These are phyloP conservation scores for Globisporangium nagaii DNA, from an alignment of 352 stramenopile species.

Conservation along the genomic window DNA sequence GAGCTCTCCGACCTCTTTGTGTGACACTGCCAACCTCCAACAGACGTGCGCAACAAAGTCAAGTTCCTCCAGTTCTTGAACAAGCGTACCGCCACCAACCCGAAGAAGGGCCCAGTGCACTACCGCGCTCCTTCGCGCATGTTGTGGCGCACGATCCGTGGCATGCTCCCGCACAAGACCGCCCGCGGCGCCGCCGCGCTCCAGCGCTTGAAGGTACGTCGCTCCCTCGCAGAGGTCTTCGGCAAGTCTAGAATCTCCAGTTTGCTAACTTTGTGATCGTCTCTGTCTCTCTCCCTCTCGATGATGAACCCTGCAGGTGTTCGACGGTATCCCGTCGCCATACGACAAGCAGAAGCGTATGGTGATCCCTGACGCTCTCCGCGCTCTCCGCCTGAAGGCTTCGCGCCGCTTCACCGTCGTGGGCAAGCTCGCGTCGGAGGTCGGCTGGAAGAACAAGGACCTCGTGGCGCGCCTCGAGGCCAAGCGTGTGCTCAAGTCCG, in stretches of 20 bases:
- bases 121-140: slow-evolving; percentile 97
- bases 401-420: slow-evolving; percentile 94
- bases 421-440: slow-evolving; percentile 91
- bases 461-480: slow-evolving; percentile 93
- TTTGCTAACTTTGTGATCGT: neutral
- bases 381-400: slow-evolving; percentile 92
- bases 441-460: slow-evolving; percentile 97
- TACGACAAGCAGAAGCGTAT: slow-evolving; percentile 99
- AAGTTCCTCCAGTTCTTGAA: slow-evolving; percentile 99
- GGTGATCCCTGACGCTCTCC: slow-evolving; percentile 96
- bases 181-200: slow-evolving; percentile 94
- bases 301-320: too few relatives aligned
- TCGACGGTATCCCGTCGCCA: slow-evolving; percentile 97
- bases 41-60: slow-evolving; percentile 94
- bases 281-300: neutral
- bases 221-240: neutral
- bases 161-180: slow-evolving; percentile 99
- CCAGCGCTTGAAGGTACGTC: slow-evolving; percentile 90
- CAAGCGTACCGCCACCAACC: slow-evolving; percentile 99
- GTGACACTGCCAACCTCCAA: slow-evolving; percentile 19
- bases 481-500: slow-evolving; percentile 92
- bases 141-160: slow-evolving; percentile 90
- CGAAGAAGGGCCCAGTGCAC: slow-evolving; percentile 95
- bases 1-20: slow-evolving; percentile 15
- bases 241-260: neutral